These are phyloP conservation scores for Eragrostis nindensis DNA, from an alignment of 176 grass and related monocot species.

Conservation along the genomic window DNA sequence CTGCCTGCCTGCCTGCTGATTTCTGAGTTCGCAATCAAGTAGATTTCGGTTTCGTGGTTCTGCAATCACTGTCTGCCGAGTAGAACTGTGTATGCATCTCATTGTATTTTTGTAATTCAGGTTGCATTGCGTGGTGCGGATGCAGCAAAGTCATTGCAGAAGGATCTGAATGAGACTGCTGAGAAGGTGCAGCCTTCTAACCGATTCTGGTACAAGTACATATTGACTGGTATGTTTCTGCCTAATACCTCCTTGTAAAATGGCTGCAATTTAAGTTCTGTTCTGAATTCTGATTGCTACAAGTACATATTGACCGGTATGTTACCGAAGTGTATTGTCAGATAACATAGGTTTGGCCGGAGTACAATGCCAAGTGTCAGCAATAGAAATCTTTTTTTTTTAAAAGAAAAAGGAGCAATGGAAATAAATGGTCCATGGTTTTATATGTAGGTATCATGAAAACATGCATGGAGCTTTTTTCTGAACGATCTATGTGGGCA, in stretches of 20 bases:
- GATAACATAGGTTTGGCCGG: too few relatives aligned
- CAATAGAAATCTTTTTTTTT: too few relatives aligned
- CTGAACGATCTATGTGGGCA: neutral
- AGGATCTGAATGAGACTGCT: conserved; percentile 38
- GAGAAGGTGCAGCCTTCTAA: conserved; percentile 33
- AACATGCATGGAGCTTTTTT: neutral
- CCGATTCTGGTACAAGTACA: conserved; percentile 42
- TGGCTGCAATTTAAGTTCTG: too few relatives aligned
- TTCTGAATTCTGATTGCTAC: too few relatives aligned
- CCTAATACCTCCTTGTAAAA: too few relatives aligned
- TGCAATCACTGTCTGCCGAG: too few relatives aligned
- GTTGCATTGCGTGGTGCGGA: conserved; percentile 18
- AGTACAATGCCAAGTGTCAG: too few relatives aligned
- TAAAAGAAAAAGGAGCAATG: too few relatives aligned
- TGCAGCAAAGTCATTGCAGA: conserved; percentile 33
- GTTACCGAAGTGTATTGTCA: too few relatives aligned
- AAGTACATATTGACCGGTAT: too few relatives aligned
- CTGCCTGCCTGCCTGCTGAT: neutral
- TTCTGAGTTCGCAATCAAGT: neutral
- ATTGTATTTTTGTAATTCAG: neutral
- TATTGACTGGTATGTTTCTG: conserved; percentile 28
- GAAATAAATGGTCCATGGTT: too few relatives aligned
- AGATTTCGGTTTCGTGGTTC: neutral
- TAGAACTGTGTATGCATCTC: neutral
- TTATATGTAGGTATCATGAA: too few relatives aligned